A percentile compares a stretch with the other conserved stretches of the same genome.
phyloP scores from a whole-genome alignment of 2,329 filamentous ascomycete species.

The Fusarium ramigenum region DNA sequence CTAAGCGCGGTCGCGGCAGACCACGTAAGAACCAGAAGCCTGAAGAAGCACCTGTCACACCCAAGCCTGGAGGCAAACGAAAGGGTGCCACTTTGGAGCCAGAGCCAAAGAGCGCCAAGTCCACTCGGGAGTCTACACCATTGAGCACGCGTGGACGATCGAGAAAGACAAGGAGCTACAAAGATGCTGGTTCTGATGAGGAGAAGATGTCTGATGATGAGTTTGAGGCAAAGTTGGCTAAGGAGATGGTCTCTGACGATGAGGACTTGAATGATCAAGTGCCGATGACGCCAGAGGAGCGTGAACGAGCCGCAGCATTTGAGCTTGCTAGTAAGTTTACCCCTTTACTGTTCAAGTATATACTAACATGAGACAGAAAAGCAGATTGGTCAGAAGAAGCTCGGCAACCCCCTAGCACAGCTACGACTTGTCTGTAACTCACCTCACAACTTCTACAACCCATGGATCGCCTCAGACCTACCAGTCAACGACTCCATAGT shows the following conservation, averaged over 20 bases:
- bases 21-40: slow-evolving; percentile 42
- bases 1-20: slow-evolving; percentile 46
- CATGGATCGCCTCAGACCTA: slow-evolving; percentile 72
- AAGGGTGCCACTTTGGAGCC: slow-evolving; percentile 49
- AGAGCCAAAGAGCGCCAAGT: slow-evolving; percentile 74
- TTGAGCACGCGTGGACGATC: slow-evolving; percentile 62
- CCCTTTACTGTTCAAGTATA: neutral
- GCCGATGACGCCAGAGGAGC: slow-evolving; percentile 64
- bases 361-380: slow-evolving; percentile 63
- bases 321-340: slow-evolving; percentile 76
- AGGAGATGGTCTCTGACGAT: slow-evolving; percentile 62
- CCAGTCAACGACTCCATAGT: slow-evolving; percentile 82
- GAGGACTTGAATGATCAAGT: slow-evolving; percentile 45
- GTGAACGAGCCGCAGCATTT: slow-evolving; percentile 72
- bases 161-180: slow-evolving; percentile 59
- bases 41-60: slow-evolving; percentile 23
- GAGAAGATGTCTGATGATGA: slow-evolving; percentile 79
- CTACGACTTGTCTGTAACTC: slow-evolving; percentile 91
- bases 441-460: slow-evolving; percentile 96
- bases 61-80: slow-evolving; percentile 44
- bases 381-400: slow-evolving; percentile 88
- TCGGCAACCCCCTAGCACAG: slow-evolving; percentile 93
- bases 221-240: slow-evolving; percentile 81
- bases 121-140: slow-evolving; percentile 80
- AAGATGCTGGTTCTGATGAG: slow-evolving; percentile 67